Evolutionary conservation across 768 basidiomycete genomes (phyloP), one percentile per base, ranked within the genome.

Genomic region (Russula ochroleuca): DNA sequence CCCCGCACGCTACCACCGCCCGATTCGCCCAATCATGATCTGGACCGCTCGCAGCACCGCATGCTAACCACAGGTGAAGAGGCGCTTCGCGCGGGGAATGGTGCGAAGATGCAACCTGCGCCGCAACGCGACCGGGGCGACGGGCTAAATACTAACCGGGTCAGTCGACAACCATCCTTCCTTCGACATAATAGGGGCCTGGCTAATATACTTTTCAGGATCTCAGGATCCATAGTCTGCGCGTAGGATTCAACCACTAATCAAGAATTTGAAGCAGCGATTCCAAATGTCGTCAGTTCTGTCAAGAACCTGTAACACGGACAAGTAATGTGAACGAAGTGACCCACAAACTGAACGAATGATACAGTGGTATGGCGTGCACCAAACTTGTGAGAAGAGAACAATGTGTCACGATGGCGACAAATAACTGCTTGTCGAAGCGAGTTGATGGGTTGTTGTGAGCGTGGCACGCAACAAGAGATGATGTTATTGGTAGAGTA

Each of bases 111-210:
- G 52, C 63, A 60, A 8, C 63, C 63, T 7, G 48, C 49, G 21
- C 63, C 53, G 19, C n/a, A n/a, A n/a, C 57, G 62, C 14, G 65
- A 64, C 23, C 56, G 51, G 17, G 65, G 62, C 15, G 65, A 66
- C 40, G 53, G 57, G 10, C 31, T 66, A 17, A 41, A 55, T 21
- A 50, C 65, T 13, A 57, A 67, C 37, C 51, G 53, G n/a, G 63
- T 65, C 53, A 62, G 64, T 14, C 0, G 35, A 52, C 21, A 2
- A 4, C 19, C n/a, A n/a, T n/a, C 10, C 1, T 1, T 4, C 6
- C 2, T 17, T 19, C 25, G 23, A 11, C 28, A 28, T 2, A 2
- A 28, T 28, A 28, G 28, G 28, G 28, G 23, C 17, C 28, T 45
- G 31, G 2, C 43, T 59, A 31, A 58, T 21, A 13, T 35, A 25